A percentile compares a stretch with the other conserved stretches of the same genome.
Conservation (phyloP, 139 green algal species). For the Dunaliella primolecta region DNA sequence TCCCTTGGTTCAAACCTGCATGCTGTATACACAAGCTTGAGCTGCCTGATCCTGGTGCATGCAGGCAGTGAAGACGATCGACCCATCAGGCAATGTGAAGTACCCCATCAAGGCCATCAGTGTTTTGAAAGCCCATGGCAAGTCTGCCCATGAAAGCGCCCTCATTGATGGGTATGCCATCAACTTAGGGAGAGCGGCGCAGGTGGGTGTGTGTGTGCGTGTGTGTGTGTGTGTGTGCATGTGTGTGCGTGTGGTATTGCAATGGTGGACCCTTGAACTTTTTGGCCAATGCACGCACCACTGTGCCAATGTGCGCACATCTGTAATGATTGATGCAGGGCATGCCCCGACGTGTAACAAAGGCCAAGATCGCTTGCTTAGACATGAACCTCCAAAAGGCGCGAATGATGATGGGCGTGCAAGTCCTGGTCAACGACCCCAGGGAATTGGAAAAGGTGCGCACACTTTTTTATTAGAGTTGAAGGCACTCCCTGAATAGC, state of each 20-base stretch:
- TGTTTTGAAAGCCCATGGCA: constrained; percentile 97
- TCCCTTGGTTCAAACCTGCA: too few species aligned
- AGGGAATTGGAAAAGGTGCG: constrained; percentile 84
- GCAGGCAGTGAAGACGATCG: constrained; percentile 48
- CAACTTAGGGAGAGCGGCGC: constrained; percentile 84
- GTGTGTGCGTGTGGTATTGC: background rate
- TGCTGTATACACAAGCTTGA: too few species aligned
- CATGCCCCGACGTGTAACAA: constrained; percentile 37
- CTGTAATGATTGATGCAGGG: constrained; percentile 44
- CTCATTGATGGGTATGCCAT: constrained; percentile 96
- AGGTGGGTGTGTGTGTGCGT: constrained; percentile 45
- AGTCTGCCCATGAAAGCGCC: constrained; percentile 75
- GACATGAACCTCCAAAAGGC: constrained; percentile 95
- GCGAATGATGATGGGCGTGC: constrained; percentile 85
- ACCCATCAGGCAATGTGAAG: constrained; percentile 49
- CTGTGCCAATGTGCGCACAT: background rate
- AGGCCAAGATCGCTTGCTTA: constrained; percentile 82
- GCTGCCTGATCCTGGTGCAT: too few species aligned
- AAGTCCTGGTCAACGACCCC: constrained; percentile 91
- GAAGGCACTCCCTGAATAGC: too few species aligned
- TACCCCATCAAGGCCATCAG: constrained; percentile 97
- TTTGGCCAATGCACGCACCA: too few species aligned
- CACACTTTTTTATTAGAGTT: too few species aligned
- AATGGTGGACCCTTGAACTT: too few species aligned
- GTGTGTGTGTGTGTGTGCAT: background rate